A percentile compares a stretch with the other conserved stretches of the same genome.
These are phyloP conservation scores for Penicillium fuscoglaucum DNA, from an alignment of 2,329 filamentous ascomycete genomes.

Conservation along the genomic window DNA sequence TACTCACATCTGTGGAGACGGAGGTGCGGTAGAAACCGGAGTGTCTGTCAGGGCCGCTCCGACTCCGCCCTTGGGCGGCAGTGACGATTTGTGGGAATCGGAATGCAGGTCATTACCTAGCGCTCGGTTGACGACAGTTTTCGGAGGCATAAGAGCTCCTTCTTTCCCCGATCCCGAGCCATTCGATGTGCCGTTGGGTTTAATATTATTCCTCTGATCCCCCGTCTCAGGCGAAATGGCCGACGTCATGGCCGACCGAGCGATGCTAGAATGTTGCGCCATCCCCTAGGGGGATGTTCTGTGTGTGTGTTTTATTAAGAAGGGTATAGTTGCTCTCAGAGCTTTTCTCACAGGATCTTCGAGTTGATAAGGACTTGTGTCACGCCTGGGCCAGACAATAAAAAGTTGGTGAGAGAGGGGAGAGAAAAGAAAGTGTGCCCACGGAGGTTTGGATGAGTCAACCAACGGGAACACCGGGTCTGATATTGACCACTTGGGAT, in stretches of 20 bases:
- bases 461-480: slow-evolving; percentile 15
- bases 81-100: slow-evolving; percentile 39
- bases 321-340: slow-evolving; percentile 6
- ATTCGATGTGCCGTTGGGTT: slow-evolving; percentile 24
- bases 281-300: slow-evolving; percentile 28
- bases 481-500: slow-evolving; percentile 1
- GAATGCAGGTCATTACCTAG: slow-evolving; percentile 45
- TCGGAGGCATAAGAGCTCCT: slow-evolving; percentile 38
- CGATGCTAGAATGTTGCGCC: slow-evolving; percentile 52
- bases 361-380: neutral
- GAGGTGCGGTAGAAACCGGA: slow-evolving; percentile 61
- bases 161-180: slow-evolving; percentile 32
- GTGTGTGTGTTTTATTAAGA: neutral
- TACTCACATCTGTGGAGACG: slow-evolving; percentile 62
- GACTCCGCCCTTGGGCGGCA: slow-evolving; percentile 47
- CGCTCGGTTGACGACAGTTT: slow-evolving; percentile 45
- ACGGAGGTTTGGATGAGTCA: slow-evolving; percentile 24
- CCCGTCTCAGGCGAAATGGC: slow-evolving; percentile 26
- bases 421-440: slow-evolving; percentile 17
- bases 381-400: neutral
- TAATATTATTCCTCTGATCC: slow-evolving; percentile 25
- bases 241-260: slow-evolving; percentile 52
- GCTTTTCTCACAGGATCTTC: neutral
- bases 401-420: slow-evolving; percentile 12
- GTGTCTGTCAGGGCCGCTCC: slow-evolving; percentile 62